phyloP scores from a whole-genome alignment of 139 green algal genomes.

The Coccomyxa sp. region DNA sequence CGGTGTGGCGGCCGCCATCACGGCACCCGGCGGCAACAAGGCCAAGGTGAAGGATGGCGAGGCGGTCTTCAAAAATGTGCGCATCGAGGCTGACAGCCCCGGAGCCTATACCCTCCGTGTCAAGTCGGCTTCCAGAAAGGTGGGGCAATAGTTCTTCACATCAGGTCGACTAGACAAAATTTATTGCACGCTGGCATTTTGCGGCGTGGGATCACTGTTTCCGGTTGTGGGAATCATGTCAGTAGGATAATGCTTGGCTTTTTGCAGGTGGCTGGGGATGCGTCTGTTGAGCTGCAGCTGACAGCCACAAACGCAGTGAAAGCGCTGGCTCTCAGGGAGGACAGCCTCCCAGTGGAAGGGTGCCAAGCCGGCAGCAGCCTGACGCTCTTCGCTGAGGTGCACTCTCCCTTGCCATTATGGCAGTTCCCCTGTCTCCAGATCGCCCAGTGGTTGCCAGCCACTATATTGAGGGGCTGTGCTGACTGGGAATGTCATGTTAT shows the following conservation, averaged over 20 bases:
- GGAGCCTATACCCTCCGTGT: conserved; percentile 47
- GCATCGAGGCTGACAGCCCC: conserved; percentile 32
- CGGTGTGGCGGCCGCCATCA: conserved; percentile 37
- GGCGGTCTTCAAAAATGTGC: conserved; percentile 50
- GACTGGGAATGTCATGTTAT: too few species aligned
- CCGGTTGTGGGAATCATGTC: not conserved
- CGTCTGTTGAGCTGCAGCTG: conserved; percentile 35
- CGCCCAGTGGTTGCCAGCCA: too few species aligned
- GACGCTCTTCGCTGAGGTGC: conserved; percentile 5
- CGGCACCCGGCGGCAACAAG: conserved; percentile 49
- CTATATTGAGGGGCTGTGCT: too few species aligned
- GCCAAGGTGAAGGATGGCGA: conserved; percentile 30
- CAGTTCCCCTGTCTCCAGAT: too few species aligned
- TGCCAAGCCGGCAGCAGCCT: conserved; percentile 14
- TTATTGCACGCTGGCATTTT: too few species aligned
- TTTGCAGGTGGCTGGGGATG: conserved; percentile 22
- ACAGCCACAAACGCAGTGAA: conserved; percentile 24
- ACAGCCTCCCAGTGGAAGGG: conserved; percentile 24
- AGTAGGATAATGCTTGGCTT: not conserved
- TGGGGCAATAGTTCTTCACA: not conserved
- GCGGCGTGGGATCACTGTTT: not conserved
- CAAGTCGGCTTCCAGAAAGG: conserved; percentile 39
- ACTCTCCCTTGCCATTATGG: too few species aligned
- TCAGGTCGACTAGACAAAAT: too few species aligned
- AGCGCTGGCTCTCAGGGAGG: conserved; percentile 13